Evolutionary conservation across 495 filamentous ascomycete genomes (phyloP), one percentile per base, ranked within the genome.

Genomic region (Immersiella caudata): DNA sequence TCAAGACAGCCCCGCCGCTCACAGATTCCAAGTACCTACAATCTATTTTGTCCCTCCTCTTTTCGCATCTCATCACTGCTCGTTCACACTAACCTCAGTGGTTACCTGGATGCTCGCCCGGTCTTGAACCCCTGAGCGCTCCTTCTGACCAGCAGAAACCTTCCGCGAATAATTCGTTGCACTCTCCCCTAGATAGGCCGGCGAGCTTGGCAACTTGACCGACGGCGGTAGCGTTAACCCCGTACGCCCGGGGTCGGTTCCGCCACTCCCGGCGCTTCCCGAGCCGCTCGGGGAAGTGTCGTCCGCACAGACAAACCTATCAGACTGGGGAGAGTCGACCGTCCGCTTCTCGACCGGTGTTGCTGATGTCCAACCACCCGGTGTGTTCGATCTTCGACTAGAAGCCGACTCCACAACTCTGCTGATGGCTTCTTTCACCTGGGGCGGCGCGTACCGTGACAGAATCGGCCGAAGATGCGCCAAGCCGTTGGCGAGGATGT

Each of bases 401-500:
- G 49, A 33, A 33, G 61, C 61, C 5, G 64, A 50, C 8, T 66
- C 56, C 24, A 66, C 36, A 18, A 49, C 40, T 7, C 24, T 18
- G 12, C 51, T 26, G 8, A 68, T 24, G 2, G 24, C 26, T 51
- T 70, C 46, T 26, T 70, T 70, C n/a, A 67, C 14, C 50, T 33
- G 24, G 12, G 62, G 68, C 1, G 64, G 68, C 5, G 52, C 60
- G 25, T 40, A 70, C 2, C 55, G 68, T 0, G 68, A 64, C 11
- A 70, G 21, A 18, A 70, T 54, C 12, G 68, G 68, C 20, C 61
- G 60, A 11, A 67, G 55, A 26, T 63, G 60, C 0, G 68, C 55
- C 27, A 65, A 16, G 33, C 68, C 67, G 55, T 67, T 63, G 60
- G 68, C 61, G 7, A 67, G 51, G 64, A 67, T 70, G 60, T 67